Conservation (phyloP, 768 basidiomycete genomes). For the Cyclocybe cylindracea region DNA sequence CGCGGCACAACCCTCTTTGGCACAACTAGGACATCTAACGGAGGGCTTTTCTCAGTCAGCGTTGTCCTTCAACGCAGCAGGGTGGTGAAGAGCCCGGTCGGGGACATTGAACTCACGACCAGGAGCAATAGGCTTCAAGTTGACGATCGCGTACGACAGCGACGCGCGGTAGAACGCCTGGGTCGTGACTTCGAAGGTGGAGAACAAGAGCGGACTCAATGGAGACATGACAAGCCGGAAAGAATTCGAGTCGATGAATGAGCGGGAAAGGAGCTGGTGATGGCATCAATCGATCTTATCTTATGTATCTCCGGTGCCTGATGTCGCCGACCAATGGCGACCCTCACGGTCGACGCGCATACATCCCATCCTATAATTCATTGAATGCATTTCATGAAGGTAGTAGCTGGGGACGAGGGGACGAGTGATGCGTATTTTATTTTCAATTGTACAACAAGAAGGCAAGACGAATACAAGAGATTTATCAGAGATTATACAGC, state of each 20-base stretch:
- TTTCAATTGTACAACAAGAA: too few species aligned
- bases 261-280: too few species aligned
- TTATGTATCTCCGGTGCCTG: too few species aligned
- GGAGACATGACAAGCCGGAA: background rate
- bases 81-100: background rate
- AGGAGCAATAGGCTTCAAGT: constrained; percentile 91
- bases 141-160: constrained; percentile 85
- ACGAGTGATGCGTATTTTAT: too few species aligned
- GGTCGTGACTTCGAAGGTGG: constrained; percentile 75
- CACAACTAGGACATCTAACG: constrained; percentile 62
- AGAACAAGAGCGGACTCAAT: constrained; percentile 59
- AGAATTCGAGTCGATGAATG: background rate
- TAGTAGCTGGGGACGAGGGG: too few species aligned
- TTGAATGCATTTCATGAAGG: too few species aligned
- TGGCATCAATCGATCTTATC: too few species aligned
- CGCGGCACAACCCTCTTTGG: constrained; percentile 58
- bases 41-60: background rate
- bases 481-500: too few species aligned
- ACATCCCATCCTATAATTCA: too few species aligned
- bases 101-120: constrained; percentile 66
- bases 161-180: constrained; percentile 74
- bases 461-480: too few species aligned
- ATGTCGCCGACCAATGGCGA: too few species aligned
- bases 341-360: too few species aligned
- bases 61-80: background rate